Evolutionary conservation across 768 basidiomycete species (phyloP).

Genomic region (Scleroderma bovista): DNA sequence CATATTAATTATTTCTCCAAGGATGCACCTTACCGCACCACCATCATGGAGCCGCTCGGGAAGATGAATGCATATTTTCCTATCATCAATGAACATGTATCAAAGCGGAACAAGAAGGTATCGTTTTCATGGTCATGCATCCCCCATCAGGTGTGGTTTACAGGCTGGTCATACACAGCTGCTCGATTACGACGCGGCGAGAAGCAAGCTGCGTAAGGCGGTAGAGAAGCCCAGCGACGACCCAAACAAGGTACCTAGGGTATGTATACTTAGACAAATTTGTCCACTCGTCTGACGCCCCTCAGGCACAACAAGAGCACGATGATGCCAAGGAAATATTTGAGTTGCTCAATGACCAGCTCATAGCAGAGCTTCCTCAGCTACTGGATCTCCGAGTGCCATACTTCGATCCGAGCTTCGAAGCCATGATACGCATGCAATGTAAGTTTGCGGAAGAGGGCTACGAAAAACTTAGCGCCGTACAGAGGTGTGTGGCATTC

Average conservation of each 20-base stretch:
- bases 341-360: conserved; percentile 87
- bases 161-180: conserved; percentile 47
- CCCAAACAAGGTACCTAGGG: conserved; percentile 83
- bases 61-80: conserved; percentile 97
- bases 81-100: conserved; percentile 86
- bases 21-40: conserved; percentile 93
- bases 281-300: not conserved
- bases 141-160: not conserved
- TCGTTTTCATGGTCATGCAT: conserved; percentile 2
- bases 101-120: conserved; percentile 96
- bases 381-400: conserved; percentile 93
- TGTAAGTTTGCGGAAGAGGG: conserved; percentile 97
- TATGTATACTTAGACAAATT: conserved; percentile 20
- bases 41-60: conserved; percentile 91
- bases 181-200: conserved; percentile 90
- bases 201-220: conserved; percentile 84
- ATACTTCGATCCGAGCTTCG: conserved; percentile 97
- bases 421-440: conserved; percentile 98
- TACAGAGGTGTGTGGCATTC: conserved; percentile 64
- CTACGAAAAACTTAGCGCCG: conserved; percentile 93
- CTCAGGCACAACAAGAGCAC: conserved; percentile 84
- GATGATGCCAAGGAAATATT: conserved; percentile 95
- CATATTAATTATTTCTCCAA: conserved; percentile 29
- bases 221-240: conserved; percentile 93
- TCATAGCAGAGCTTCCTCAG: conserved; percentile 86